These are phyloP conservation scores for Diutina rugosa DNA, from an alignment of 1,139 yeast genomes.

Conservation along the genomic window DNA sequence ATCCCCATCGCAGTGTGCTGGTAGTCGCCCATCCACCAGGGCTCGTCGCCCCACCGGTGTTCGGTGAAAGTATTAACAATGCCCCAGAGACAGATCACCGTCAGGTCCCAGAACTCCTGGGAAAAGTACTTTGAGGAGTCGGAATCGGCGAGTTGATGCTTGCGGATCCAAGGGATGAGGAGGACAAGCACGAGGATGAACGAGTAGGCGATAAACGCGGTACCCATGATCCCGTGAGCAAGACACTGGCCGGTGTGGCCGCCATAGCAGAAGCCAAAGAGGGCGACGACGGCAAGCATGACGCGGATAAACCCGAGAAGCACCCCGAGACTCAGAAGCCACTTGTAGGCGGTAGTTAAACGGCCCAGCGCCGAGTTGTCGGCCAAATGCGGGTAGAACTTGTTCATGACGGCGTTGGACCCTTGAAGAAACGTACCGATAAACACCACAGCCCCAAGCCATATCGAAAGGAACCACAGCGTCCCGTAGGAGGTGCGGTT, in stretches of 20 bases:
- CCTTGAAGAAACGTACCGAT: constrained; percentile 46
- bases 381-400: constrained; percentile 12
- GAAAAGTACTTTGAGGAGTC: constrained; percentile 23
- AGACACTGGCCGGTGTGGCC: constrained; percentile 80
- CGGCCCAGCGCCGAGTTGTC: constrained; percentile 5
- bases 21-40: constrained; percentile 83
- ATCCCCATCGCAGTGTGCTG: constrained; percentile 96
- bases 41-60: constrained; percentile 83
- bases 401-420: constrained; percentile 27
- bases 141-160: constrained; percentile 6
- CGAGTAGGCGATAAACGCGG: constrained; percentile 73
- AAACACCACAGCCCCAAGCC: constrained; percentile 34
- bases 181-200: constrained; percentile 53
- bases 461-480: constrained; percentile 40
- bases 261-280: constrained; percentile 69
- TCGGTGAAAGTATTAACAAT: constrained; percentile 89
- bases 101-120: constrained; percentile 78
- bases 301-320: constrained; percentile 58
- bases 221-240: constrained; percentile 96
- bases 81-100: constrained; percentile 80
- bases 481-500: constrained; percentile 56
- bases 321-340: constrained; percentile 30
- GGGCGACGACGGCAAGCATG: constrained; percentile 70
- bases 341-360: constrained; percentile 21
- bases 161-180: constrained; percentile 55